Conservation (phyloP, 495 filamentous ascomycete genomes). For the Venustampulla echinocandica region DNA sequence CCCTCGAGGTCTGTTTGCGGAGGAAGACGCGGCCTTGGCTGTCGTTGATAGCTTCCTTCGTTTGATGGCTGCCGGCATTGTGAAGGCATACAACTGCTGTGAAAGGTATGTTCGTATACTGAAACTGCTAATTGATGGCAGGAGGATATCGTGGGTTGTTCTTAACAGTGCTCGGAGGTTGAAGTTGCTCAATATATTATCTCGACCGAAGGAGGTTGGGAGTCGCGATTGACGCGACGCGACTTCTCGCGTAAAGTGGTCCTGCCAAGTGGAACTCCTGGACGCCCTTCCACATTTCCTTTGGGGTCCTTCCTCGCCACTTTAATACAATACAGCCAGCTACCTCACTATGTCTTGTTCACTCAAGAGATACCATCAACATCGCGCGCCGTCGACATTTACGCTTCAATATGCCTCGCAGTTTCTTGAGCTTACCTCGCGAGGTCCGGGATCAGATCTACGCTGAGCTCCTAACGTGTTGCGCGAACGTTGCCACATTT, state of each 20-base stretch:
- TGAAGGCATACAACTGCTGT: slow-evolving; percentile 13
- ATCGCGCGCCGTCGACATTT: too few species aligned
- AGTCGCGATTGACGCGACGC: slow-evolving; percentile 15
- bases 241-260: slow-evolving; percentile 22
- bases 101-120: slow-evolving; percentile 13
- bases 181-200: not conserved
- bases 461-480: slow-evolving; percentile 14
- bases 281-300: too few species aligned
- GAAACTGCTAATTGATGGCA: slow-evolving; percentile 7
- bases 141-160: slow-evolving; percentile 7
- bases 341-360: too few species aligned
- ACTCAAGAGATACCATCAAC: too few species aligned
- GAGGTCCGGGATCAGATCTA: slow-evolving; percentile 25
- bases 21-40: slow-evolving; percentile 3
- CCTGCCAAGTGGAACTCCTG: slow-evolving; percentile 1
- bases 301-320: not conserved
- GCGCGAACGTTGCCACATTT: slow-evolving; percentile 12
- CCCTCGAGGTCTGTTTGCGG: slow-evolving; percentile 2
- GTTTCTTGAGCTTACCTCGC: slow-evolving; percentile 19
- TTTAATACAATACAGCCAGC: too few species aligned
- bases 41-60: slow-evolving; percentile 16
- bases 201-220: slow-evolving; percentile 12
- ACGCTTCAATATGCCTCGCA: slow-evolving; percentile 4
- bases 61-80: slow-evolving; percentile 21
- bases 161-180: not conserved